Conservation (phyloP, 129 eudicot genomes). For the Artemisia argyi region DNA sequence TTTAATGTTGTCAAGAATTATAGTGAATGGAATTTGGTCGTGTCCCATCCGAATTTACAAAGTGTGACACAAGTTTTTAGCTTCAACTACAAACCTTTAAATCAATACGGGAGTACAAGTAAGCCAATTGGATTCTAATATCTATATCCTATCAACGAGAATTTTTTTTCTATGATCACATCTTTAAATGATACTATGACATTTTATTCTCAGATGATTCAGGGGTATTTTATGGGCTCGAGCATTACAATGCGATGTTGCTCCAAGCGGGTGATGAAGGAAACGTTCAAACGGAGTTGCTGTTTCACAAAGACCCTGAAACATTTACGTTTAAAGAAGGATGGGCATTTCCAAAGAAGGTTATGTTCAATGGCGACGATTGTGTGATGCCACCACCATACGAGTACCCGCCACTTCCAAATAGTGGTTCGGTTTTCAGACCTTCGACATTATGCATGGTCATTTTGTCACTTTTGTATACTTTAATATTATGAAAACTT, state of each 20-base stretch:
- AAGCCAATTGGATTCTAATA: slow-evolving; percentile 26
- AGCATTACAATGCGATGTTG: slow-evolving; percentile 76
- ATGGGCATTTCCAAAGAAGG: slow-evolving; percentile 78
- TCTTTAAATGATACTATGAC: not conserved
- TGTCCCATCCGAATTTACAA: slow-evolving; percentile 63
- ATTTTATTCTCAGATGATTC: slow-evolving; percentile 52
- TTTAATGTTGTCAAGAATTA: slow-evolving; percentile 52
- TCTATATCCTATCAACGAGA: not conserved
- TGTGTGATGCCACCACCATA: slow-evolving; percentile 73
- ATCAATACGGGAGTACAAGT: slow-evolving; percentile 50
- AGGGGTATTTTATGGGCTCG: slow-evolving; percentile 77
- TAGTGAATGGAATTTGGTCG: slow-evolving; percentile 66
- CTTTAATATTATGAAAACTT: not conserved
- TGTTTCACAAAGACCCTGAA: slow-evolving; percentile 55
- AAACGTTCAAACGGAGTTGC: slow-evolving; percentile 76
- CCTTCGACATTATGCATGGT: slow-evolving; percentile 17
- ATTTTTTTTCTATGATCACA: not conserved
- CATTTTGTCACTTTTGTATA: slow-evolving; percentile 8
- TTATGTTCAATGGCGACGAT: slow-evolving; percentile 66
- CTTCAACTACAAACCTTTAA: slow-evolving; percentile 78
- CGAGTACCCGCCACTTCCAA: slow-evolving; percentile 68
- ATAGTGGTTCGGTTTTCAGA: slow-evolving; percentile 13
- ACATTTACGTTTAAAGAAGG: slow-evolving; percentile 62
- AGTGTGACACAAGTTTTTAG: slow-evolving; percentile 67
- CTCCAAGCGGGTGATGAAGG: slow-evolving; percentile 61